These are phyloP conservation scores for Oryza meyeriana DNA, from an alignment of 176 grass and related monocot genomes.

Conservation along the genomic window DNA sequence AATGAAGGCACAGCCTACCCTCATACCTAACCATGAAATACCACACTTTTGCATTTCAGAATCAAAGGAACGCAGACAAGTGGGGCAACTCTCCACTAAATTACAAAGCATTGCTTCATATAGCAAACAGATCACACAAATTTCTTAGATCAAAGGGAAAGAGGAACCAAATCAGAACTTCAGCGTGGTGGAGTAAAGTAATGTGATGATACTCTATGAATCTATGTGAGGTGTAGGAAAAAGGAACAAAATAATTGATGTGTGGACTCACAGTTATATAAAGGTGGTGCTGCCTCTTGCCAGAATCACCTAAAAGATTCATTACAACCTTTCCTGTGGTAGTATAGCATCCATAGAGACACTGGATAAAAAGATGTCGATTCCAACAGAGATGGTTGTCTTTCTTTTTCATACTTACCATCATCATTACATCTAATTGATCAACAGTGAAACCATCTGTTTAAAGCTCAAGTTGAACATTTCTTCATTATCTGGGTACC, in stretches of 20 bases:
- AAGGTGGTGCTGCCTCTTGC: neutral
- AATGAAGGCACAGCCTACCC: neutral
- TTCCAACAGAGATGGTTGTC: neutral
- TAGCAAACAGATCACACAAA: neutral
- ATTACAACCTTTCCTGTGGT: neutral
- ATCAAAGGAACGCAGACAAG: neutral
- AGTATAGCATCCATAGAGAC: neutral
- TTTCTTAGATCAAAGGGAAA: neutral
- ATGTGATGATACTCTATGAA: neutral
- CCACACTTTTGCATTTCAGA: neutral
- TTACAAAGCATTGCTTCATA: neutral
- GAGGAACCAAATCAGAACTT: neutral
- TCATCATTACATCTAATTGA: neutral
- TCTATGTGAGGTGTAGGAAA: neutral
- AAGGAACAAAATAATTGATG: neutral
- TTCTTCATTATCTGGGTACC: neutral
- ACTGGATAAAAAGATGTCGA: neutral
- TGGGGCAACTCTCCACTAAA: neutral
- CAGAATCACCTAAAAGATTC: neutral
- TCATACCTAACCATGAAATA: neutral
- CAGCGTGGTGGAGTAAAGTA: neutral
- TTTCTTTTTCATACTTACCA: neutral
- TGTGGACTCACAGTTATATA: neutral
- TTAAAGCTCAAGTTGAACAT: neutral
- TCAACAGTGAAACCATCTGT: neutral